Evolutionary conservation across 2,329 filamentous ascomycete species (phyloP).

Genomic region (Aureobasidium sp.): DNA sequence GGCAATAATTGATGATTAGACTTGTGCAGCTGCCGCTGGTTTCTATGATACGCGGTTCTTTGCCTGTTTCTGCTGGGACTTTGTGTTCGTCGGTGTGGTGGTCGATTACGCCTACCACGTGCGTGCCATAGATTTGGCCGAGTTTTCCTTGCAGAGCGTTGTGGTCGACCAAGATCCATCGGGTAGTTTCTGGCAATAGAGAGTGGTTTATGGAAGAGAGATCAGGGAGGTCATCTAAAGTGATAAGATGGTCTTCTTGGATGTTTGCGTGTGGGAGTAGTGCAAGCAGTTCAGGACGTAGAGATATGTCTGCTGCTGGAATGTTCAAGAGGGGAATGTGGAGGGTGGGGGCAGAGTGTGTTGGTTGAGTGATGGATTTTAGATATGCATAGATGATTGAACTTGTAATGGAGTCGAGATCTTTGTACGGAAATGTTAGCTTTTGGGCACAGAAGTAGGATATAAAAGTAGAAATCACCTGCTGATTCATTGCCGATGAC

Average conservation of each 20-base stretch:
- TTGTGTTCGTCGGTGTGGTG: slow-evolving; percentile 68
- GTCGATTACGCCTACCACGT: slow-evolving; percentile 63
- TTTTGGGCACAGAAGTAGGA: neutral
- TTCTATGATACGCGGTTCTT: slow-evolving; percentile 54
- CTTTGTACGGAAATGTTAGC: slow-evolving; percentile 40
- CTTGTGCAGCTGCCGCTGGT: slow-evolving; percentile 68
- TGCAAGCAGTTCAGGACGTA: slow-evolving; percentile 67
- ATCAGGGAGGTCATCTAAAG: slow-evolving; percentile 50
- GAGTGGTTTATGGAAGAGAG: slow-evolving; percentile 42
- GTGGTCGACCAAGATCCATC: slow-evolving; percentile 74
- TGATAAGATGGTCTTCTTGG: slow-evolving; percentile 56
- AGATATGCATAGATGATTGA: slow-evolving; percentile 70
- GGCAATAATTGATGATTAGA: slow-evolving; percentile 56
- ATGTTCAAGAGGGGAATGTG: slow-evolving; percentile 72
- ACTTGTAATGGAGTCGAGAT: slow-evolving; percentile 74
- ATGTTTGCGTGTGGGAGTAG: slow-evolving; percentile 58
- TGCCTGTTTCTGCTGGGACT: slow-evolving; percentile 42
- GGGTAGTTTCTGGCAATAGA: slow-evolving; percentile 50
- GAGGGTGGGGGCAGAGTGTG: slow-evolving; percentile 39
- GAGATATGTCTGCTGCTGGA: slow-evolving; percentile 56
- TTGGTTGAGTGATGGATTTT: slow-evolving; percentile 36
- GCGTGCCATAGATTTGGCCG: slow-evolving; percentile 43
- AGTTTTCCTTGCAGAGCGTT: slow-evolving; percentile 62
- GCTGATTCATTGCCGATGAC: slow-evolving; percentile 51
- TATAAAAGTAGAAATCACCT: slow-evolving; percentile 23